Evolutionary conservation across 495 filamentous ascomycete species (phyloP).

Genomic region (Entonaema liquescens): DNA sequence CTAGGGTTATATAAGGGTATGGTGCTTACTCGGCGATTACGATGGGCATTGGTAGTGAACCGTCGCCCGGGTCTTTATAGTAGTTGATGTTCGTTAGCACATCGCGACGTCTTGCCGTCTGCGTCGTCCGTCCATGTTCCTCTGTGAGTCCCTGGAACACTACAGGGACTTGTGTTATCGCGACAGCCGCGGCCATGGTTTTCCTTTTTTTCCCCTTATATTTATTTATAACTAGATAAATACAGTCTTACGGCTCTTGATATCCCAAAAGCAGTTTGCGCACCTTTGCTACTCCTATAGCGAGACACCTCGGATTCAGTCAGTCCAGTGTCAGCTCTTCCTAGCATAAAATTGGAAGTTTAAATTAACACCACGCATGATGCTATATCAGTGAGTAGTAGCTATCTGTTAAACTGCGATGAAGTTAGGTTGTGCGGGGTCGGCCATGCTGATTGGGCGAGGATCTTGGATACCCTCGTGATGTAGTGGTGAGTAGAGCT

Average conservation of each 20-base stretch:
- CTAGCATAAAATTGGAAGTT: too few relatives aligned
- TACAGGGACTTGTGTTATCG: not conserved
- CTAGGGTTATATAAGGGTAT: not conserved
- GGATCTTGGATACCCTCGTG: slow-evolving; percentile 9
- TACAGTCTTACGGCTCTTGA: too few relatives aligned
- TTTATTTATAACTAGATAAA: too few relatives aligned
- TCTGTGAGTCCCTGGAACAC: slow-evolving; percentile 4
- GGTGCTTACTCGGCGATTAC: slow-evolving; percentile 54
- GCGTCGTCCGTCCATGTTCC: not conserved
- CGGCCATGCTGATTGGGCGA: slow-evolving; percentile 14
- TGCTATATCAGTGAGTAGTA: slow-evolving; percentile 5
- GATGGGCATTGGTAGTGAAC: slow-evolving; percentile 62
- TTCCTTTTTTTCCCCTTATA: not conserved
- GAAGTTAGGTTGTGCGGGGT: slow-evolving; percentile 25
- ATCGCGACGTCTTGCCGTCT: slow-evolving; percentile 40
- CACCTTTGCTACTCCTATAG: too few relatives aligned
- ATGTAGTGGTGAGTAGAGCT: slow-evolving; percentile 9
- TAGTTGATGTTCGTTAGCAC: slow-evolving; percentile 67
- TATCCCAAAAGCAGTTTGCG: not conserved
- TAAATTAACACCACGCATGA: slow-evolving; percentile 2
- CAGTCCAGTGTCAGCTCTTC: too few relatives aligned
- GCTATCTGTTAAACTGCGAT: not conserved
- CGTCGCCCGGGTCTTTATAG: slow-evolving; percentile 68
- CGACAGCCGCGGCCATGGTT: slow-evolving; percentile 24
- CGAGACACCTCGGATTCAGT: not conserved